phyloP scores from a whole-genome alignment of 306 rosid genomes.

The Cicer chorassanicum region DNA sequence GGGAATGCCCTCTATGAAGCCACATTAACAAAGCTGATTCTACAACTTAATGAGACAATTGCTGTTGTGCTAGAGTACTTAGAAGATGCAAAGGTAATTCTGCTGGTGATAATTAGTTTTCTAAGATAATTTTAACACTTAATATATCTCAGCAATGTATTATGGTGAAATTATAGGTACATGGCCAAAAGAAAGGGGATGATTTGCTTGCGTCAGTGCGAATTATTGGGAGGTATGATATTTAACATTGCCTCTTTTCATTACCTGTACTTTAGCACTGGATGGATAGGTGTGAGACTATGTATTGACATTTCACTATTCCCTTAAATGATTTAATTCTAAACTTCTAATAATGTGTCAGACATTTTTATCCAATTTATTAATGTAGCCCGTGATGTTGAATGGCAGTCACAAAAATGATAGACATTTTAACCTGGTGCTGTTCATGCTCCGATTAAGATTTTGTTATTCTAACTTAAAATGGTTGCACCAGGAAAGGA shows the following conservation, averaged over 20 bases:
- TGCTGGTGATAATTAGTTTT: conserved; percentile 12
- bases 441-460: conserved; percentile 10
- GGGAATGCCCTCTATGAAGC: conserved; percentile 67
- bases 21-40: conserved; percentile 61
- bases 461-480: neutral
- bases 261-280: conserved; percentile 5
- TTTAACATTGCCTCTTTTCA: neutral
- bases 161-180: conserved; percentile 64
- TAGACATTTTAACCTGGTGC: conserved; percentile 33
- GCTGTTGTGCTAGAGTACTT: conserved; percentile 78
- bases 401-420: conserved; percentile 11
- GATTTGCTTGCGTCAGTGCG: conserved; percentile 95
- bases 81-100: conserved; percentile 84
- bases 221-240: conserved; percentile 80
- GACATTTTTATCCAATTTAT: conserved; percentile 26
- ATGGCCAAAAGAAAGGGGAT: conserved; percentile 79
- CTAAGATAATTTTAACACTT: conserved; percentile 37
- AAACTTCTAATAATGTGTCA: conserved; percentile 21
- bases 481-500: conserved; percentile 10
- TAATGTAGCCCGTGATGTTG: conserved; percentile 21
- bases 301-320: conserved; percentile 3
- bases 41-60: conserved; percentile 83
- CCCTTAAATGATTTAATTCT: conserved; percentile 27
- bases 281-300: conserved; percentile 14
- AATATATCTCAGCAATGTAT: conserved; percentile 37